Conservation (phyloP, 768 basidiomycete genomes). For the Rhizopogon rudus region DNA sequence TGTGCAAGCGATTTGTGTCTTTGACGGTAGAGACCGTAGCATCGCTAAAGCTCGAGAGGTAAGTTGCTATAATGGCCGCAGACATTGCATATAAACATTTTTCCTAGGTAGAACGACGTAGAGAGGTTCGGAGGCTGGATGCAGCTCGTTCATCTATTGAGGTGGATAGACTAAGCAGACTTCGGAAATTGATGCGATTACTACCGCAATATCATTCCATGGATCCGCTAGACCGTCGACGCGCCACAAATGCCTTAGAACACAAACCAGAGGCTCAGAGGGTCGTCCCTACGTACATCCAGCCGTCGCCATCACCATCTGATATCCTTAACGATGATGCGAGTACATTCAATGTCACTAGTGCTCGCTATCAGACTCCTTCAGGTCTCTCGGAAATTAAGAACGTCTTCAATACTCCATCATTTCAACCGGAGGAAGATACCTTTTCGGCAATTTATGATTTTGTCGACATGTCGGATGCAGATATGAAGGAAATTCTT, state of each 20-base stretch:
- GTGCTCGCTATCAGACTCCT: not conserved
- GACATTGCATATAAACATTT: constrained; percentile 1
- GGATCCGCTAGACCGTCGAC: constrained; percentile 21
- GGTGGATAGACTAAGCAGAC: constrained; percentile 47
- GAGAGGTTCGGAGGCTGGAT: constrained; percentile 42
- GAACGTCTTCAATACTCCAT: not conserved
- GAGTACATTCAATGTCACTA: not conserved
- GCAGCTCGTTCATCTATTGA: constrained; percentile 55
- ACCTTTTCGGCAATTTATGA: not conserved
- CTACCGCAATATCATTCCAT: constrained; percentile 35
- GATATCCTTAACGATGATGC: not conserved
- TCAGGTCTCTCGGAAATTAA: not conserved
- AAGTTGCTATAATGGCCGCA: constrained; percentile 8
- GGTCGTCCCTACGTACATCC: constrained; percentile 5
- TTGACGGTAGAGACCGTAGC: constrained; percentile 68
- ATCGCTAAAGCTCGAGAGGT: constrained; percentile 72
- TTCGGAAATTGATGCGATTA: constrained; percentile 38
- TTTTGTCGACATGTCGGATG: not conserved
- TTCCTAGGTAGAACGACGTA: constrained; percentile 51
- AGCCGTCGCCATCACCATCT: constrained; percentile 5
- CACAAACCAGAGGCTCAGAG: constrained; percentile 5
- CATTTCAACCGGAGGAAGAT: not conserved
- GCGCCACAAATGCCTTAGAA: constrained; percentile 22
- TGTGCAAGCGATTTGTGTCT: constrained; percentile 68
- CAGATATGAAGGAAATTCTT: constrained; percentile 1